Evolutionary conservation across 306 rosid genomes (phyloP).

Genomic region (Elaeagnus macrophylla): DNA sequence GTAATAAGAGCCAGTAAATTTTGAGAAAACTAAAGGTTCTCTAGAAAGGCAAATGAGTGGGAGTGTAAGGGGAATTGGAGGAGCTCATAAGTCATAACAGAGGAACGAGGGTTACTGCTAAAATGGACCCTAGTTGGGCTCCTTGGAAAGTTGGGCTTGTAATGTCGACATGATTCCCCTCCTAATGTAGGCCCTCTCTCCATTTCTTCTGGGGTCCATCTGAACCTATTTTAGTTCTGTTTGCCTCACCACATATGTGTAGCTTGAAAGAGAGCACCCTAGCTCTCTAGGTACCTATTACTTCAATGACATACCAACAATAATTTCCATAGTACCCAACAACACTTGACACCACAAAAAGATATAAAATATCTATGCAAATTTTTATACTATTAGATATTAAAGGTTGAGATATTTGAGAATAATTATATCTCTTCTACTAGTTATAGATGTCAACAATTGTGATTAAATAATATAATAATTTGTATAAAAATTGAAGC

Average conservation of each 20-base stretch:
- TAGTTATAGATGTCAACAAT: no score
- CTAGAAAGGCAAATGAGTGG: conserved; percentile 37
- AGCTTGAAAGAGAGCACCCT: conserved; percentile 49
- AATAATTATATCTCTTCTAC: no score
- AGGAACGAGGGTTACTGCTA: conserved; percentile 26
- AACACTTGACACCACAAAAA: no score
- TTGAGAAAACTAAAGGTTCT: no score
- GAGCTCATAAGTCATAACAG: conserved; percentile 38
- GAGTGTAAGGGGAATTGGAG: conserved; percentile 33
- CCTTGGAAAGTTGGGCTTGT: conserved; percentile 1
- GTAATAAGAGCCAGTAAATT: no score
- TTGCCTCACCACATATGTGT: conserved; percentile 43
- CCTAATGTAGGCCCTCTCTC: conserved; percentile 29
- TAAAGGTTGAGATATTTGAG: no score
- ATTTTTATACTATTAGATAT: no score
- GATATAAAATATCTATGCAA: no score
- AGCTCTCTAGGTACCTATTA: conserved; percentile 51
- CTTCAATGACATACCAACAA: not conserved
- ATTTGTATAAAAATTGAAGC: no score
- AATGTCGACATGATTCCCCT: conserved; percentile 21
- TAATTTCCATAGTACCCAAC: no score
- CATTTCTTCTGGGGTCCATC: conserved; percentile 58
- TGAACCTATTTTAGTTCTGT: conserved; percentile 69
- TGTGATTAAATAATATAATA: no score
- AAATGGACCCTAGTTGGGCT: conserved; percentile 13